phyloP scores from a whole-genome alignment of 1,284 basidiomycete genomes.

The Schizopora paradoxa region DNA sequence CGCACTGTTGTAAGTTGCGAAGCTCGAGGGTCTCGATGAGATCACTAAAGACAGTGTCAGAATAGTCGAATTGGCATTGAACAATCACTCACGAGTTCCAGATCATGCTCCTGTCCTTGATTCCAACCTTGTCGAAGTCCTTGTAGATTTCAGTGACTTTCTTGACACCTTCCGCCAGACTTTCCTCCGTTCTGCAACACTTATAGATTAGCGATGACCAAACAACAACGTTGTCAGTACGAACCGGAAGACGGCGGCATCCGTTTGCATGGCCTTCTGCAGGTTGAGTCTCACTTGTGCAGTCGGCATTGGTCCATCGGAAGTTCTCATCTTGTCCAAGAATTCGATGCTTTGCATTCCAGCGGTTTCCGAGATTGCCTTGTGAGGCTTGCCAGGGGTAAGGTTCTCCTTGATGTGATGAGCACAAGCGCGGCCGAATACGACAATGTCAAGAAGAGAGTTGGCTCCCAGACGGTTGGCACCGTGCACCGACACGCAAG shows the following conservation, averaged over 20 bases:
- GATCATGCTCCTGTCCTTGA: slow-evolving; percentile 98
- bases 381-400: slow-evolving; percentile 88
- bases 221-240: slow-evolving; percentile 19
- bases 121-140: slow-evolving; percentile 85
- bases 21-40: slow-evolving; percentile 96
- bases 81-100: slow-evolving; percentile 82
- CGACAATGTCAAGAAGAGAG: slow-evolving; percentile 98
- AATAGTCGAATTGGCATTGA: background rate
- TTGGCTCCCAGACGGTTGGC: slow-evolving; percentile 99
- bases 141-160: slow-evolving; percentile 86
- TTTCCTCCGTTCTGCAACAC: slow-evolving; percentile 74
- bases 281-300: slow-evolving; percentile 90
- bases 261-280: slow-evolving; percentile 98
- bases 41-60: slow-evolving; percentile 51
- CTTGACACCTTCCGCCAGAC: slow-evolving; percentile 87
- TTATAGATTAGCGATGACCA: slow-evolving; percentile 6
- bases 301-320: slow-evolving; percentile 81
- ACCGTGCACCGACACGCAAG: slow-evolving; percentile 98
- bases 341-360: slow-evolving; percentile 85
- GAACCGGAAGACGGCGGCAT: slow-evolving; percentile 86
- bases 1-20: slow-evolving; percentile 91
- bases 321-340: slow-evolving; percentile 84
- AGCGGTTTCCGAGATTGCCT: slow-evolving; percentile 82
- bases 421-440: slow-evolving; percentile 97
- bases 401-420: slow-evolving; percentile 95